phyloP scores from a whole-genome alignment of 495 filamentous ascomycete species.

The Durotheca rogersii region DNA sequence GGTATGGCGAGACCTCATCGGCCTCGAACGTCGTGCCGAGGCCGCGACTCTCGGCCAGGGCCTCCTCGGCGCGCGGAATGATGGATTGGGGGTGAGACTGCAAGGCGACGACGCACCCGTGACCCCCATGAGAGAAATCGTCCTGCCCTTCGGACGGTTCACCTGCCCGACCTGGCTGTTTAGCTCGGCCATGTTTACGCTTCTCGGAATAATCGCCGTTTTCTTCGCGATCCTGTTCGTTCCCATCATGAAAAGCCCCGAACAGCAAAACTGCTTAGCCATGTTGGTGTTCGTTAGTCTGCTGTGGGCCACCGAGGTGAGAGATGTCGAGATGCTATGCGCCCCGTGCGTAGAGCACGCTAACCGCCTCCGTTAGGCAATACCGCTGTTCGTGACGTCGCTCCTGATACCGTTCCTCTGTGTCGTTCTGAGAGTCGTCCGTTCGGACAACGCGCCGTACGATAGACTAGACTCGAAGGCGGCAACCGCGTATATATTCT shows the following conservation, averaged over 20 bases:
- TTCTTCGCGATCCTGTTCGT: conserved; percentile 71
- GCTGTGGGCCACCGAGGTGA: conserved; percentile 94
- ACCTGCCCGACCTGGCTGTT: conserved; percentile 78
- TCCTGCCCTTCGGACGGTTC: conserved; percentile 79
- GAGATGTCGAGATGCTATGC: conserved; percentile 26
- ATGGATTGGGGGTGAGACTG: conserved; percentile 66
- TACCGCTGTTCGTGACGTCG: conserved; percentile 95
- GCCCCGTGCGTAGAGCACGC: no score
- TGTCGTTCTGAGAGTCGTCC: conserved; percentile 80
- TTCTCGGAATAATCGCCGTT: conserved; percentile 67
- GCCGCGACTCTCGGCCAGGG: conserved; percentile 89
- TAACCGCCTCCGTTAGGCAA: conserved; percentile 62
- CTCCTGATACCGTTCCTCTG: conserved; percentile 91
- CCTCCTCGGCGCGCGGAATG: conserved; percentile 71
- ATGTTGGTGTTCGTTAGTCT: conserved; percentile 92
- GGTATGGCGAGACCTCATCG: conserved; percentile 98
- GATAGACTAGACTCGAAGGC: conserved; percentile 68
- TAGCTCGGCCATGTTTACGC: conserved; percentile 72
- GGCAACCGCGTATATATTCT: conserved; percentile 79
- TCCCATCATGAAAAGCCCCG: conserved; percentile 76
- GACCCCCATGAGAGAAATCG: conserved; percentile 62
- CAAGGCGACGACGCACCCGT: conserved; percentile 75
- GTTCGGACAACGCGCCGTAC: conserved; percentile 69
- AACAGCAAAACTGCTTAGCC: conserved; percentile 94
- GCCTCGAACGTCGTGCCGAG: conserved; percentile 93